These are phyloP conservation scores for Arthrobotrys sphaeroides DNA, from an alignment of 2,329 filamentous ascomycete genomes.

Conservation along the genomic window DNA sequence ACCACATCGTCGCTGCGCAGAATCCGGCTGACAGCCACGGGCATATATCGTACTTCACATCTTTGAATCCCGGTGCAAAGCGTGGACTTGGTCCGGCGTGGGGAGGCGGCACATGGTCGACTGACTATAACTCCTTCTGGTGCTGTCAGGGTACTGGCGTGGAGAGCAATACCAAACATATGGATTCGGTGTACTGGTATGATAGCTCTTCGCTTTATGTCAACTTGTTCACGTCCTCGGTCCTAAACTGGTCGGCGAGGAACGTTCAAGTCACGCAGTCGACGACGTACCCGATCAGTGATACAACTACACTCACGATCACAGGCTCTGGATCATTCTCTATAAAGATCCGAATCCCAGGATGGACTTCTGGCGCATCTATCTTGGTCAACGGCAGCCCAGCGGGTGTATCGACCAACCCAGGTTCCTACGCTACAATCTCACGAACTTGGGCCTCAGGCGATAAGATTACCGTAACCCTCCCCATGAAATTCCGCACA, in stretches of 20 bases:
- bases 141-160: slow-evolving; percentile 67
- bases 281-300: slow-evolving; percentile 63
- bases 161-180: slow-evolving; percentile 68
- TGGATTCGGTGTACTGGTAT: slow-evolving; percentile 67
- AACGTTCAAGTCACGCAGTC: slow-evolving; percentile 63
- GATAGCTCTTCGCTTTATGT: slow-evolving; percentile 63
- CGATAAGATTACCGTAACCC: slow-evolving; percentile 63
- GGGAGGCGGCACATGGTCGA: slow-evolving; percentile 68
- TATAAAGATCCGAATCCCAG: slow-evolving; percentile 64
- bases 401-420: slow-evolving; percentile 55
- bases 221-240: slow-evolving; percentile 66
- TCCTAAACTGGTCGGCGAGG: slow-evolving; percentile 63
- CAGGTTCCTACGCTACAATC: slow-evolving; percentile 63
- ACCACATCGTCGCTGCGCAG: slow-evolving; percentile 66
- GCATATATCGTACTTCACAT: slow-evolving; percentile 67
- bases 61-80: slow-evolving; percentile 64
- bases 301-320: slow-evolving; percentile 62
- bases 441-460: slow-evolving; percentile 62
- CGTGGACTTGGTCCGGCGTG: slow-evolving; percentile 67
- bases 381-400: slow-evolving; percentile 63
- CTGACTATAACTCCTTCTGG: slow-evolving; percentile 67
- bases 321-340: slow-evolving; percentile 59
- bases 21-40: slow-evolving; percentile 64
- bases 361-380: slow-evolving; percentile 62
- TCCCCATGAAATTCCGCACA: slow-evolving; percentile 64